Evolutionary conservation across 768 basidiomycete species (phyloP), one percentile per base, ranked within the genome.

Genomic region (Ephemerocybe angulata): DNA sequence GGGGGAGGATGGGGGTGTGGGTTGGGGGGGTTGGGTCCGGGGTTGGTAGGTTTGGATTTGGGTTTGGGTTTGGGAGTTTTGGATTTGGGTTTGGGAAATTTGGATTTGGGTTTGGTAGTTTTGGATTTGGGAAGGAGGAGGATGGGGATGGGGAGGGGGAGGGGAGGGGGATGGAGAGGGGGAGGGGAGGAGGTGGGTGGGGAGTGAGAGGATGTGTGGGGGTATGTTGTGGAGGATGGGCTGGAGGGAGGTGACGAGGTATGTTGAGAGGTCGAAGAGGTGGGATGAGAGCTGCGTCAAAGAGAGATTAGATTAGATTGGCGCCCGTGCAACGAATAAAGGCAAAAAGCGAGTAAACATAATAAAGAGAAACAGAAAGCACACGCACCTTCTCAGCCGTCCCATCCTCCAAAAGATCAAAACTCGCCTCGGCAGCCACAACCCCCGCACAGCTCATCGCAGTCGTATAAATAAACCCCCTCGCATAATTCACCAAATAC

Each of bases 381-480:
- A 74, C 72, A 43, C 64, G 87, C 89, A 60, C 75, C 62, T 60
- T 84, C 8, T 73, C 0, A 17, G 88, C 81, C 15, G 81, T 82
- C 3, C 86, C 86, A 28, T 87, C 76, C 55, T 81, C 76, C 3
- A 97, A 76, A 67, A 93, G 68, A 63, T 94, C 91, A 65, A 94
- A 88, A 0, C 90, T 86, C 58, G 85, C 87, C 43, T 85, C 81
- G 12, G 86, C 80, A 1, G 90, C 85, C 44, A 93, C 72, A 38
- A 95, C 78, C 63, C 85, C 93, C 12, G 86, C 80, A 60, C 84
- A 83, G 57, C 86, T 85, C 55, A 92, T 78, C 0, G 91, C 82
- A 0, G 96, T 98, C 2, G 93, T 97, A 72, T 93, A 98, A 49
- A 98, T 90, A 48, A 98, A 75, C 2, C 93, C 82, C 25, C 95